phyloP scores from a whole-genome alignment of 371 early-diverging fungal species.

The Mortierella sp. region DNA sequence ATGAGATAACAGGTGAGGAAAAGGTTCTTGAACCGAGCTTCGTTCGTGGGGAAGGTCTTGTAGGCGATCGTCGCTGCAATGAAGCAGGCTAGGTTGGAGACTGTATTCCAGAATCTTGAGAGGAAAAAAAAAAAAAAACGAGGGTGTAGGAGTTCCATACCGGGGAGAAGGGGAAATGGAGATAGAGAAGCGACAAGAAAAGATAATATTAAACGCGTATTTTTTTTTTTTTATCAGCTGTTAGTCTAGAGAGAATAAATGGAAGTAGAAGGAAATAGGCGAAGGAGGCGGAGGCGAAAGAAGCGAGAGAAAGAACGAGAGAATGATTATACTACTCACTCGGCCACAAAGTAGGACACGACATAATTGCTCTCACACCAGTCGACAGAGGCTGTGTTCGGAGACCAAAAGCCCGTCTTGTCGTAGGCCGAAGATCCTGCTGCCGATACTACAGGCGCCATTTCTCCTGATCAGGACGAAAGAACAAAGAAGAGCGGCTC shows the following conservation, averaged over 20 bases:
- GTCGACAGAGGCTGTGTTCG: conserved; percentile 51
- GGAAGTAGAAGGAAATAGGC: too few relatives aligned
- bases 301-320: neutral
- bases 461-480: neutral
- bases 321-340: conserved; percentile 44
- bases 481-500: too few relatives aligned
- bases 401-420: conserved; percentile 50
- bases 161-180: neutral
- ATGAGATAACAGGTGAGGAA: conserved; percentile 22
- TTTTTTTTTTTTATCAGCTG: neutral
- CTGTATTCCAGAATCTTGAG: conserved; percentile 41
- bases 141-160: neutral
- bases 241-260: neutral
- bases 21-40: conserved; percentile 20
- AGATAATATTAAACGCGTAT: neutral
- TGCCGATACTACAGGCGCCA: conserved; percentile 19
- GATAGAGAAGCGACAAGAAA: conserved; percentile 1
- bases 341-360: conserved; percentile 67
- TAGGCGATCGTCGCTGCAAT: conserved; percentile 19
- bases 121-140: neutral
- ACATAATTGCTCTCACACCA: conserved; percentile 79
- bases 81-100: conserved; percentile 25
- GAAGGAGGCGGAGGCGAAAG: neutral
- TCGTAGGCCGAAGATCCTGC: conserved; percentile 35
- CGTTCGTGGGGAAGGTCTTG: conserved; percentile 16